Base-by-base conservation (phyloP, 1,284 basidiomycete species). In the Boletellus deceptivus region DNA sequence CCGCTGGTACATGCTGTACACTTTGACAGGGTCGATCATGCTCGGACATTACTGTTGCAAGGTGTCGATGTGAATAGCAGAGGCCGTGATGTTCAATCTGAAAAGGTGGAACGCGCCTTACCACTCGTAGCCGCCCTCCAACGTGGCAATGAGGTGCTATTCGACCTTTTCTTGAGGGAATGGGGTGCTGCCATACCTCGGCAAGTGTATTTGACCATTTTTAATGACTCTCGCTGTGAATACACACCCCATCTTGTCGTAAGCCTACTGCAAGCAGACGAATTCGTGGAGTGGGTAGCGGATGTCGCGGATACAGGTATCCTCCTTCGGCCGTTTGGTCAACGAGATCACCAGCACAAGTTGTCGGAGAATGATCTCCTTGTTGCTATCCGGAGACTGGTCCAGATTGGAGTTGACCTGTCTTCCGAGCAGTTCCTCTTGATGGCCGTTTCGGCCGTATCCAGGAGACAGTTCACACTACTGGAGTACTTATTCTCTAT, bases 1-100 rank as follows among this genome's bases (percentile, higher is more conserved):
- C 48, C 52, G 6, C 45, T 55, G 1, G 22, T 55, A 17, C 46
- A 54, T 16, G 25, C 42, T 10, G 34, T 35, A 10, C 42, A 50
- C 9, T 43, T 54, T 6, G 13, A 33, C n/a, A 54, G 38, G 36
- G 7, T 37, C 13, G 38, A 49, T 6, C 54, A 55, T 27, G 44
- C 52, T 2, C 27, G 25, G 37, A 46, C 33, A 4, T 22, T 54
- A 18, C n/a, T 54, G 3, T 35, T 9, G 17, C 22, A 18, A 13
- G 40, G 39, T 3, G 17, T 18, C 16, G 20, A 36, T 11, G 24
- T 54, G 16, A 49, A 54, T 22, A 8, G 10, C 17, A 25, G 7
- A 8, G 52, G 53, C 8, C 29, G 33, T 27, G 52, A 35, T 36
- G 7, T 40, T 6, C 9, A 14, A 9, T n/a, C 24, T 4, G 16